Base-by-base conservation (phyloP, 192 early-diverging fungal species). In the Backusella psychrophila region DNA sequence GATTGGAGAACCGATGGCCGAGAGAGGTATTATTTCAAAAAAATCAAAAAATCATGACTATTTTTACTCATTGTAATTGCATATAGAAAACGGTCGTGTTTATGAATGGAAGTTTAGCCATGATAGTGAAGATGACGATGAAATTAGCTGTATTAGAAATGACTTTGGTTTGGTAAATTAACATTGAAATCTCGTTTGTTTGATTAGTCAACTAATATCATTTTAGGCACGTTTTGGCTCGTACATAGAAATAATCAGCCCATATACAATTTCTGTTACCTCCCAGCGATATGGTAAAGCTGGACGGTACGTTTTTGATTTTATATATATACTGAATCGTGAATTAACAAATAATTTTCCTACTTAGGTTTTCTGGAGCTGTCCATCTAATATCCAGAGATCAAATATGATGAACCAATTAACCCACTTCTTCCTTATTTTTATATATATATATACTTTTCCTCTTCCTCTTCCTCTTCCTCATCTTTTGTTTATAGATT, bases 1-100 rank as follows among this genome's bases (percentile, higher is more conserved):
- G 82, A 42, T 83, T 68, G 82, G 82, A 29, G 78, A 83, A 49
- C 82, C 82, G 3, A 49, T 83, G 69, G 75, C 75, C 14, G 69
- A 71, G 23, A 33, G 71, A 73, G 82, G 82, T 83, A 41, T 42
- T 38, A 19, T 56, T 35, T 59, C 2, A 39, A 33, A 31, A 21
- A 19, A 9, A 38, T 6, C 1, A 31, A 31, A 33, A 33, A 33
- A 4, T 67, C 36, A 8, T 4, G n/a, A 21, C 17, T 69, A 17
- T 49, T 4, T n/a, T 34, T 29, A 8, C 34, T 9, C 71, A 44
- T 35, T 42, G 4, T 34, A 49, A 29, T 68, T 69, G 19, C 46
- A 49, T n/a, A 19, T 36, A 80, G 79, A 80, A 69, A 75, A 75
- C 11, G 79, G 79, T 31, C 71, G 79, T 42, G 74, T 80, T 33